Percentiles rank a stretch among this genome's conserved stretches.
Conservation (phyloP, 2,329 filamentous ascomycete genomes). For the Microsporum audouinii region DNA sequence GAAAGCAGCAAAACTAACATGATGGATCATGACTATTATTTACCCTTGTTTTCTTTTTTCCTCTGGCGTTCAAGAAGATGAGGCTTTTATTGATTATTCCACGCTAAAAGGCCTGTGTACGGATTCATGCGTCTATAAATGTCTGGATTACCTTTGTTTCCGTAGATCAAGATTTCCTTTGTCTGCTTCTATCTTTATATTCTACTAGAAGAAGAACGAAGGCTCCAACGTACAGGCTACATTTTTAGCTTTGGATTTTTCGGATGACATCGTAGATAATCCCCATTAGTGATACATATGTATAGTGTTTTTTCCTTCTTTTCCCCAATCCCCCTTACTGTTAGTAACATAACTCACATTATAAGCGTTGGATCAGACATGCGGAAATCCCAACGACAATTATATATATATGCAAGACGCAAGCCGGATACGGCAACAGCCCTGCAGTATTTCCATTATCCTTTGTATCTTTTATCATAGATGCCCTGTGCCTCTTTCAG, state of each 20-base stretch:
- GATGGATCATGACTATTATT: slow-evolving; percentile 1
- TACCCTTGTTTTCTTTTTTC: not conserved
- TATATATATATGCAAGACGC: not conserved
- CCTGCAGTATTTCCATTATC: not conserved
- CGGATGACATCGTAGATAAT: not conserved
- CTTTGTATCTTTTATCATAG: not conserved
- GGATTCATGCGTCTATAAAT: not conserved
- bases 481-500: not conserved
- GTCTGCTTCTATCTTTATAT: not conserved
- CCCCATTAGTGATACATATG: not conserved
- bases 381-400: not conserved
- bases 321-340: not conserved
- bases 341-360: not conserved
- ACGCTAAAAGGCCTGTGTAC: not conserved
- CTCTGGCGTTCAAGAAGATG: not conserved
- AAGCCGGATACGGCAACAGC: not conserved
- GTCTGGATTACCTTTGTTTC: not conserved
- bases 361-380: slow-evolving; percentile 1
- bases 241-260: not conserved
- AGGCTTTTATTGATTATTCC: not conserved
- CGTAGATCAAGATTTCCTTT: not conserved
- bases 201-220: not conserved
- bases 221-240: not conserved
- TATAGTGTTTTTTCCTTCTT: not conserved
- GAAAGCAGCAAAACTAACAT: slow-evolving; percentile 40